Percentiles rank a stretch among this genome's conserved stretches.
phyloP scores from a whole-genome alignment of 2,329 filamentous ascomycete genomes.

The Trichoderma polysporum region DNA sequence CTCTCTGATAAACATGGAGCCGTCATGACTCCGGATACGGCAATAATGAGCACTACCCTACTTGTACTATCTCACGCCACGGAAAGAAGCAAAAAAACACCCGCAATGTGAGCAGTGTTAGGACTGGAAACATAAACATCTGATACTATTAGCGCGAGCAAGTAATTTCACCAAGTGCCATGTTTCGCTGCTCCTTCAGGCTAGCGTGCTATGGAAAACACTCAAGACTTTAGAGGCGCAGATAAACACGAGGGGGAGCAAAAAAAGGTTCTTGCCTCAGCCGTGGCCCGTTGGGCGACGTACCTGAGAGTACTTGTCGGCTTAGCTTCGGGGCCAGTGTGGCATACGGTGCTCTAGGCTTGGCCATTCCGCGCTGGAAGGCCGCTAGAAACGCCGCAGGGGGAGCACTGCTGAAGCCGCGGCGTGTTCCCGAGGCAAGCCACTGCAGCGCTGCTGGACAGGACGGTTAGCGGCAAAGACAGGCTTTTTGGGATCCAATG shows the following conservation, averaged over 20 bases:
- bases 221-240: not conserved
- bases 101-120: not conserved
- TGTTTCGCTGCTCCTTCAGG: conserved; percentile 4
- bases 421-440: conserved; percentile 9
- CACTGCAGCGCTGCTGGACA: not conserved
- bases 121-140: not conserved
- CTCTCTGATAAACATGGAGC: too few relatives aligned
- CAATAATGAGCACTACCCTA: not conserved
- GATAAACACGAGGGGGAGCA: not conserved
- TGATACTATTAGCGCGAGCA: not conserved
- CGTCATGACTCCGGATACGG: not conserved
- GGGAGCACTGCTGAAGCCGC: not conserved
- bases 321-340: conserved; percentile 17
- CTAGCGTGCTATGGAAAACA: conserved; percentile 20
- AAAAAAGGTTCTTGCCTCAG: conserved; percentile 16
- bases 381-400: not conserved
- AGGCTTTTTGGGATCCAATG: not conserved
- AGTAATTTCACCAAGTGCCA: not conserved
- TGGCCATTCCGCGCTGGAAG: conserved; percentile 4
- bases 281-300: not conserved
- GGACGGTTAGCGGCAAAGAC: not conserved
- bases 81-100: not conserved
- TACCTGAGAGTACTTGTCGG: conserved; percentile 12
- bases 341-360: conserved; percentile 12
- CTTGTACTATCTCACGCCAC: not conserved